phyloP scores from a whole-genome alignment of 2,329 filamentous ascomycete genomes.

The Fusarium albosuccineum region DNA sequence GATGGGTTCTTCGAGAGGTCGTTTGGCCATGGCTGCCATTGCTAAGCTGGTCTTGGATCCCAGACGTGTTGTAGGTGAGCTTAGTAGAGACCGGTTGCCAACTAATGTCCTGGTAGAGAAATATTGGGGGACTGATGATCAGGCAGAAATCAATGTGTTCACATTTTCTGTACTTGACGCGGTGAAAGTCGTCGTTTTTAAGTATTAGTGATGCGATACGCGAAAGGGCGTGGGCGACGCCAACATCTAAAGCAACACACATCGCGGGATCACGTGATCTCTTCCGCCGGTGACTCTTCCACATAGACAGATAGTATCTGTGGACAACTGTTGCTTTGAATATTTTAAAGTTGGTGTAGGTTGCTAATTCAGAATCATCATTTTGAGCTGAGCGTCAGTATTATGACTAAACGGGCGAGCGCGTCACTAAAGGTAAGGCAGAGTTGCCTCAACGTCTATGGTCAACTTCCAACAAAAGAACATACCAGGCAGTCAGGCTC shows the following conservation, averaged over 20 bases:
- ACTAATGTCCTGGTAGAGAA: no score
- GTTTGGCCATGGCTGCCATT: conserved; percentile 37
- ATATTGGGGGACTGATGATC: neutral
- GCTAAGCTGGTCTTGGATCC: neutral
- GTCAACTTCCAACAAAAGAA: no score
- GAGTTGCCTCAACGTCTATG: no score
- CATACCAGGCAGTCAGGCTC: no score
- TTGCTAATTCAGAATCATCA: no score
- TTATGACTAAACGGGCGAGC: no score
- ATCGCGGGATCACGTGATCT: conserved; percentile 48
- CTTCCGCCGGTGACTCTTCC: neutral
- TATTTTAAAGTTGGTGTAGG: neutral
- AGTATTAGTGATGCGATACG: conserved; percentile 24
- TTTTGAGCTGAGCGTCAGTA: no score
- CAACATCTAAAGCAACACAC: conserved; percentile 48
- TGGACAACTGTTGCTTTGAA: neutral
- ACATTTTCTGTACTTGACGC: neutral
- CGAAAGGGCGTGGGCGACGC: conserved; percentile 39
- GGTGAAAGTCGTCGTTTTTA: conserved; percentile 2
- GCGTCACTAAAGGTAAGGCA: no score
- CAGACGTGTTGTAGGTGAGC: neutral
- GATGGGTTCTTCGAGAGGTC: conserved; percentile 34
- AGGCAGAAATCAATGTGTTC: neutral
- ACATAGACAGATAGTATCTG: no score
- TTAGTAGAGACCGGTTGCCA: neutral